A percentile compares a stretch with the other conserved stretches of the same genome.
Evolutionary conservation across 306 rosid species (phyloP).

Genomic region (Casuarina cunninghamiana): DNA sequence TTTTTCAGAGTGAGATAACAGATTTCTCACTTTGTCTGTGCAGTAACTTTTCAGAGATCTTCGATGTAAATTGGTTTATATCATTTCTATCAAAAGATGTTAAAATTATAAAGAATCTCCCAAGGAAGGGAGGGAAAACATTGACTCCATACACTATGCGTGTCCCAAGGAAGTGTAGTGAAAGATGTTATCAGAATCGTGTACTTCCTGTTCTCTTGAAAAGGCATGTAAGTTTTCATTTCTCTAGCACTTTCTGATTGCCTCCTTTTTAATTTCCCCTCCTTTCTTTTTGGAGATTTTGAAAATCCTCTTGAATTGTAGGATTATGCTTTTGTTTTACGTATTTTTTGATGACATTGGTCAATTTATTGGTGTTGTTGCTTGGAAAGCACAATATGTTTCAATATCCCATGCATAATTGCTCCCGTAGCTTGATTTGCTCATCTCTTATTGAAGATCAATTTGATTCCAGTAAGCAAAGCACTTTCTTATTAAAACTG

Average conservation of each 20-base stretch:
- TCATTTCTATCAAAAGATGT: conserved; percentile 75
- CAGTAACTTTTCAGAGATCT: conserved; percentile 97
- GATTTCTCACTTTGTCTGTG: conserved; percentile 37
- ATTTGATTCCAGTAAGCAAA: too few relatives aligned
- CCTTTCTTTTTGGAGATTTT: neutral
- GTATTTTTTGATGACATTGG: too few relatives aligned
- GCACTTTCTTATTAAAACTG: neutral
- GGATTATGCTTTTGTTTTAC: neutral
- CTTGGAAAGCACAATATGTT: too few relatives aligned
- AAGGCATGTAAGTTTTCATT: conserved; percentile 79
- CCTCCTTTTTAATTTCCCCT: conserved; percentile 17
- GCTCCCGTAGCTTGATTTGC: too few relatives aligned
- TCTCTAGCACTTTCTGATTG: conserved; percentile 28
- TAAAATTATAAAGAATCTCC: conserved; percentile 83
- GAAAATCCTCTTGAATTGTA: neutral
- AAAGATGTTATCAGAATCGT: conserved; percentile 84
- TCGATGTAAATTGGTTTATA: conserved; percentile 84
- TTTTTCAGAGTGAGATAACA: conserved; percentile 6
- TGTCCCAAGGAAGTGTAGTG: conserved; percentile 95
- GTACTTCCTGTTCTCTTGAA: conserved; percentile 84
- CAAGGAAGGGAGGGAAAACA: conserved; percentile 63
- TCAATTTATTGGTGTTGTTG: too few relatives aligned
- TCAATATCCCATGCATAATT: too few relatives aligned
- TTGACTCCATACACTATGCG: conserved; percentile 74
- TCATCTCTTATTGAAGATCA: too few relatives aligned